These are phyloP conservation scores for Boletus pseudopeckii DNA, from an alignment of 768 basidiomycete species.

Conservation along the genomic window DNA sequence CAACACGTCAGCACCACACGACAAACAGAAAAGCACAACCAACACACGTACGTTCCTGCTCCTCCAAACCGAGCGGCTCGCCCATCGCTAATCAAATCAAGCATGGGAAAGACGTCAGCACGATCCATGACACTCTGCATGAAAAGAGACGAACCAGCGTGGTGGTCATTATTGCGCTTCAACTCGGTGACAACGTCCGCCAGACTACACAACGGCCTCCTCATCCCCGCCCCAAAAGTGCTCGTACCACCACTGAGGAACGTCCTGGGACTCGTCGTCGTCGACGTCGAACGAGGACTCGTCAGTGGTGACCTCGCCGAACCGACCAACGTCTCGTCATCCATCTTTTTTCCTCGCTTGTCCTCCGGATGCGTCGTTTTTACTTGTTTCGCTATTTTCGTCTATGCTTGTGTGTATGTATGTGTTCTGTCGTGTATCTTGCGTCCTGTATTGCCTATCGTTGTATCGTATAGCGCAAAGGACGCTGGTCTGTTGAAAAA, in stretches of 20 bases:
- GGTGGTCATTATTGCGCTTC: conserved; percentile 34
- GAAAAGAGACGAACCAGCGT: conserved; percentile 27
- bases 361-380: neutral
- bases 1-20: neutral
- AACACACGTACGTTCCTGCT: conserved; percentile 34
- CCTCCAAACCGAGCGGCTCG: conserved; percentile 35
- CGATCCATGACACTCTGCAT: neutral
- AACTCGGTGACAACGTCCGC: conserved; percentile 45
- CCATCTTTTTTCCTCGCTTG: conserved; percentile 10
- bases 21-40: neutral
- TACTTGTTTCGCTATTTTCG: neutral
- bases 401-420: neutral
- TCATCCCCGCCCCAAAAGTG: conserved; percentile 20
- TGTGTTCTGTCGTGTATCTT: neutral
- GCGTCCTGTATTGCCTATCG: too few relatives aligned
- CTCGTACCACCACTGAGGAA: conserved; percentile 1
- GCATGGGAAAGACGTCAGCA: neutral
- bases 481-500: neutral
- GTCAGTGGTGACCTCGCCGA: conserved; percentile 19
- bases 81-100: conserved; percentile 18
- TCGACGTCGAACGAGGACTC: conserved; percentile 21
- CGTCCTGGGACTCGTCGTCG: conserved; percentile 13
- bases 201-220: conserved; percentile 38
- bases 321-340: conserved; percentile 24
- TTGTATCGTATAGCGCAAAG: too few relatives aligned